Evolutionary conservation across 306 rosid species (phyloP).

Genomic region (Trichosanthes cucumerina): DNA sequence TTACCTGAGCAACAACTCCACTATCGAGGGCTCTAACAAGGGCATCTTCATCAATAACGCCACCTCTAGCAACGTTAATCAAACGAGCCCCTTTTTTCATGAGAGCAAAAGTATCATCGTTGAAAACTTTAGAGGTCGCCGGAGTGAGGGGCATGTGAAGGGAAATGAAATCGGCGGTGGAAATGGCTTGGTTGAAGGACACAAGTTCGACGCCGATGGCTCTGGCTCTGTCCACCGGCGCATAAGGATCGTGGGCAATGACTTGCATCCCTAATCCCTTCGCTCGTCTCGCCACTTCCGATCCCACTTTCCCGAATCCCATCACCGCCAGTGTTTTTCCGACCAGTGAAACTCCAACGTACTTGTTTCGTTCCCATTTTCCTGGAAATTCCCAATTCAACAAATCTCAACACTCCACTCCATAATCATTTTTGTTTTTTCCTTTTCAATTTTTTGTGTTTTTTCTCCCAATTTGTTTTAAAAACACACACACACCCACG

Average conservation of each 20-base stretch:
- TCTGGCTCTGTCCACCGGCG: slow-evolving; percentile 80
- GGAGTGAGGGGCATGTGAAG: slow-evolving; percentile 92
- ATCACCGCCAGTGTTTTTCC: slow-evolving; percentile 83
- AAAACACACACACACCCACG: no score
- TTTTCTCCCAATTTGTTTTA: not conserved
- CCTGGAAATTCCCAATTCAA: slow-evolving; percentile 31
- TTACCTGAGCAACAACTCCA: slow-evolving; percentile 85
- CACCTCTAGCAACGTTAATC: slow-evolving; percentile 82
- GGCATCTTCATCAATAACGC: slow-evolving; percentile 90
- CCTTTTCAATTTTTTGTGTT: no score
- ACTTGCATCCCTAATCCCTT: slow-evolving; percentile 89
- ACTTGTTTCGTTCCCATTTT: slow-evolving; percentile 79
- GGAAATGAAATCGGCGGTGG: slow-evolving; percentile 71
- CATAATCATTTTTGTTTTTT: not conserved
- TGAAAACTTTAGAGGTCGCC: slow-evolving; percentile 59
- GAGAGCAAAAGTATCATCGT: slow-evolving; percentile 49
- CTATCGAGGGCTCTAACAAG: slow-evolving; percentile 60
- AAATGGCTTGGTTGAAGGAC: slow-evolving; percentile 61
- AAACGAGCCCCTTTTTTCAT: slow-evolving; percentile 85
- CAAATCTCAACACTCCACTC: not conserved
- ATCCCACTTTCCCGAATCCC: slow-evolving; percentile 95
- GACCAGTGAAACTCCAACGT: slow-evolving; percentile 81
- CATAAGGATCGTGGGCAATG: slow-evolving; percentile 86
- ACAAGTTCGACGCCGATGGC: slow-evolving; percentile 88
- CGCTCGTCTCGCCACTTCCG: slow-evolving; percentile 84